phyloP scores from a whole-genome alignment of 1,139 yeast genomes.

The Debaryomyces singareniensis region DNA sequence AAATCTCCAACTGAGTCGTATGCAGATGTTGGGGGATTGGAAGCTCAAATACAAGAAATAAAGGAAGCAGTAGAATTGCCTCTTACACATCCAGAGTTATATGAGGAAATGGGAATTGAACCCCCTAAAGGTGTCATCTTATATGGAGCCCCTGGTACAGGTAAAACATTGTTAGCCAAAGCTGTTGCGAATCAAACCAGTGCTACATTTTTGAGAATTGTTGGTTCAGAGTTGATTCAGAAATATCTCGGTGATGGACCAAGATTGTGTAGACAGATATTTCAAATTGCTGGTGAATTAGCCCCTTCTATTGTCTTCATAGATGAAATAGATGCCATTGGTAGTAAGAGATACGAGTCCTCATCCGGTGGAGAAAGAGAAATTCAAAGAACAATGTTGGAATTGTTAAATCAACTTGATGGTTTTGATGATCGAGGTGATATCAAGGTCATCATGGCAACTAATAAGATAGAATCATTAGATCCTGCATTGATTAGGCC shows the following conservation, averaged over 20 bases:
- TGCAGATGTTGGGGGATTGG: slow-evolving; percentile 97
- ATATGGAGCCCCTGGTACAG: slow-evolving; percentile 99
- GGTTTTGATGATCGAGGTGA: slow-evolving; percentile 99
- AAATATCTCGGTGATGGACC: slow-evolving; percentile 99
- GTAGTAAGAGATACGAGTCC: slow-evolving; percentile 94
- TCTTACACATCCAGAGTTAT: slow-evolving; percentile 92
- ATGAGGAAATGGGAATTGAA: slow-evolving; percentile 98
- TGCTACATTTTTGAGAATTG: slow-evolving; percentile 93
- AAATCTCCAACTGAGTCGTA: slow-evolving; percentile 96
- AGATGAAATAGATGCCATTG: slow-evolving; percentile 98
- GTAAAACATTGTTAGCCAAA: slow-evolving; percentile 92
- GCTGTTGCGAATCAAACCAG: slow-evolving; percentile 98
- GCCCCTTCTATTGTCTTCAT: slow-evolving; percentile 98
- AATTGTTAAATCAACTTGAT: slow-evolving; percentile 89
- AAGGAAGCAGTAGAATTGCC: slow-evolving; percentile 98
- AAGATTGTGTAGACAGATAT: slow-evolving; percentile 85
- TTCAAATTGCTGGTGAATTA: slow-evolving; percentile 94
- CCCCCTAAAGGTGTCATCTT: slow-evolving; percentile 98
- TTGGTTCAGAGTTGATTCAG: slow-evolving; percentile 94
- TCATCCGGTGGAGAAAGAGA: slow-evolving; percentile 97
- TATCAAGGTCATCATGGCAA: slow-evolving; percentile 98
- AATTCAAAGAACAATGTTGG: slow-evolving; percentile 98
- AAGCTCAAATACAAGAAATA: slow-evolving; percentile 93
- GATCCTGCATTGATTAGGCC: slow-evolving; percentile 99
- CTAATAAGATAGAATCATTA: slow-evolving; percentile 88